phyloP scores from a whole-genome alignment of 768 basidiomycete genomes.

The Termitomyces heimii region DNA sequence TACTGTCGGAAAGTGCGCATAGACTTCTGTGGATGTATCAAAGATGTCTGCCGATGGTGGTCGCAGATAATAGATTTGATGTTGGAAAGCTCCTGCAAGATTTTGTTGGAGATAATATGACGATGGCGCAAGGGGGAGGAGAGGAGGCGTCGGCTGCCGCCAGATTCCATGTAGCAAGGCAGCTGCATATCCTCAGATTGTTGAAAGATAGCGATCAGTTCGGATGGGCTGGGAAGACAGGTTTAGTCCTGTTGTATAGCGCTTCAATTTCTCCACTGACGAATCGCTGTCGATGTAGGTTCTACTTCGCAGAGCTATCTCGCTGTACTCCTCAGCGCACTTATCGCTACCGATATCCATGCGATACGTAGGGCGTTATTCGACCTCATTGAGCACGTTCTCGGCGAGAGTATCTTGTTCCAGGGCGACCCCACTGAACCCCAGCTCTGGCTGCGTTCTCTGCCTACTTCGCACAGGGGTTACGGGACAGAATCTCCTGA shows the following conservation, averaged over 20 bases:
- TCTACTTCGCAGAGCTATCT: slow-evolving; percentile 59
- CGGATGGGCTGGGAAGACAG: slow-evolving; percentile 67
- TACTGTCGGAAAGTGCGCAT: slow-evolving; percentile 78
- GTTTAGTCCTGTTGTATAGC: slow-evolving; percentile 32
- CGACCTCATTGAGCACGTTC: slow-evolving; percentile 54
- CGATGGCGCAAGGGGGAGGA: slow-evolving; percentile 12
- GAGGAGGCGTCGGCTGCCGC: slow-evolving; percentile 20
- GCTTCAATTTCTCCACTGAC: background rate
- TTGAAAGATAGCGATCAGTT: slow-evolving; percentile 79
- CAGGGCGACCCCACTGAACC: slow-evolving; percentile 72
- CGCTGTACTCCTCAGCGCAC: slow-evolving; percentile 63
- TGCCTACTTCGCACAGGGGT: slow-evolving; percentile 42
- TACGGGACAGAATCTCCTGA: slow-evolving; percentile 41
- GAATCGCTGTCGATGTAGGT: slow-evolving; percentile 4
- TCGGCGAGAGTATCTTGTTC: slow-evolving; percentile 73
- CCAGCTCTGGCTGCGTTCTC: slow-evolving; percentile 62
- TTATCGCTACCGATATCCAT: slow-evolving; percentile 40
- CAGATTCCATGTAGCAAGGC: slow-evolving; percentile 44
- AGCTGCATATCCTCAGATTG: slow-evolving; percentile 73
- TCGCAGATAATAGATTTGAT: slow-evolving; percentile 81
- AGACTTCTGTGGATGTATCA: slow-evolving; percentile 86
- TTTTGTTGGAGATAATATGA: slow-evolving; percentile 20
- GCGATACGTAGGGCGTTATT: slow-evolving; percentile 45
- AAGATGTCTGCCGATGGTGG: slow-evolving; percentile 61
- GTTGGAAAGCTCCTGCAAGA: slow-evolving; percentile 68